Base-by-base conservation (phyloP, 495 filamentous ascomycete genomes). In the Podospora sp. region DNA sequence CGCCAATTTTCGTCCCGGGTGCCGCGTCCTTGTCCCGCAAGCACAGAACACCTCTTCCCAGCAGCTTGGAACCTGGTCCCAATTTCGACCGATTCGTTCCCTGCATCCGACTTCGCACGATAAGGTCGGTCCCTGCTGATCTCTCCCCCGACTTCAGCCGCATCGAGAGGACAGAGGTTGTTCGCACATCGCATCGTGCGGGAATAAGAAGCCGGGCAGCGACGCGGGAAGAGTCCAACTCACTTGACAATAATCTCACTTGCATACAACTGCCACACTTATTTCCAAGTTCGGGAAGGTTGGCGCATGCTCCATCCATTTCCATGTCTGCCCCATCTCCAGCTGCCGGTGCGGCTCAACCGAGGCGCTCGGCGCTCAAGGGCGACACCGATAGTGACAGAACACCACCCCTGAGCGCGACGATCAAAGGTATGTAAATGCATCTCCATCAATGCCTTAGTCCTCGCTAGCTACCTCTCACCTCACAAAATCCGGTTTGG, bases 291-390 rank as follows among this genome's bases (percentile, higher is more conserved):
- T 58, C 63, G 29, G 63, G 51, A 65, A 65, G 26, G 27, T 22
- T 25, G 14, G 12, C 33, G 63, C 21, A 46, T 36, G 27, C 51
- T 57, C 25, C 2, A 29, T 51, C 29, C 59, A 8, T 60, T 33
- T 24, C 26, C 46, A 76, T 75, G 72, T 75, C 74, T 33, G 65
- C 72, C 8, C 72, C 72, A n/a, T 67, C 72, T 16, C 66, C 63
- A 36, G 22, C 70, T 7, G 64, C 66, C 26, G 58, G 33, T 9
- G 36, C 71, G 56, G 60, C 51, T 22, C 78, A 72, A 58, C 78
- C 78, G 14, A 71, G 77, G 25, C 80, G 80, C 50, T 83, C 81
- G 33, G 78, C 80, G 9, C 67, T 83, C 58, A 83, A 82, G 62
- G 65, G 72, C 24, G 80, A 83, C 46, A 76, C 76, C 71, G 80